Conservation (phyloP, 371 early-diverging fungal species). For the Mucor sp. region DNA sequence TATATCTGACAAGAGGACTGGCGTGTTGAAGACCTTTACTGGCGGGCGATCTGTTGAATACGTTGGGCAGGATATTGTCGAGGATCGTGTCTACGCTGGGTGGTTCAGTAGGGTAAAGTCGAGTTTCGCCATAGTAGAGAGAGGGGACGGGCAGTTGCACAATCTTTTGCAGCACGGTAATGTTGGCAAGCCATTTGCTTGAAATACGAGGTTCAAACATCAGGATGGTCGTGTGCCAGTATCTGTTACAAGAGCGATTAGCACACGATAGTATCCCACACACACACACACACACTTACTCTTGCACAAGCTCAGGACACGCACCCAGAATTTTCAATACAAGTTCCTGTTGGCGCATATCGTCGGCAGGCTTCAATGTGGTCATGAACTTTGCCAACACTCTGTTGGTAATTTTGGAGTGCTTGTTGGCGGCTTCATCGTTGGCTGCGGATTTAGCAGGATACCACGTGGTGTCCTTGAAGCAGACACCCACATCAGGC, state of each 20-base stretch:
- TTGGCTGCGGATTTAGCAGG: conserved; percentile 42
- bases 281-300: conserved; percentile 45
- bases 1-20: conserved; percentile 69
- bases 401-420: conserved; percentile 54
- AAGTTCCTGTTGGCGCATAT: conserved; percentile 68
- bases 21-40: conserved; percentile 72
- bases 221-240: conserved; percentile 57
- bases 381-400: conserved; percentile 63
- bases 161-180: conserved; percentile 71
- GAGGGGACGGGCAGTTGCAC: conserved; percentile 74
- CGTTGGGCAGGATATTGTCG: conserved; percentile 73
- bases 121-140: conserved; percentile 49
- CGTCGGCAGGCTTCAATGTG: conserved; percentile 68
- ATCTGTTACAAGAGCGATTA: conserved; percentile 37
- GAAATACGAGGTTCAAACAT: conserved; percentile 83
- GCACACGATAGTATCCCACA: too few relatives aligned
- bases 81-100: conserved; percentile 59
- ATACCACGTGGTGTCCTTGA: conserved; percentile 78
- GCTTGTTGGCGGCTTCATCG: conserved; percentile 24
- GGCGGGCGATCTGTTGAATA: conserved; percentile 57
- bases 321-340: conserved; percentile 63
- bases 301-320: conserved; percentile 80
- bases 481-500: conserved; percentile 79
- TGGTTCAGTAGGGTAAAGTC: conserved; percentile 58
- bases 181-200: conserved; percentile 75